phyloP scores from a whole-genome alignment of 495 filamentous ascomycete genomes.

The Echria macrotheca region DNA sequence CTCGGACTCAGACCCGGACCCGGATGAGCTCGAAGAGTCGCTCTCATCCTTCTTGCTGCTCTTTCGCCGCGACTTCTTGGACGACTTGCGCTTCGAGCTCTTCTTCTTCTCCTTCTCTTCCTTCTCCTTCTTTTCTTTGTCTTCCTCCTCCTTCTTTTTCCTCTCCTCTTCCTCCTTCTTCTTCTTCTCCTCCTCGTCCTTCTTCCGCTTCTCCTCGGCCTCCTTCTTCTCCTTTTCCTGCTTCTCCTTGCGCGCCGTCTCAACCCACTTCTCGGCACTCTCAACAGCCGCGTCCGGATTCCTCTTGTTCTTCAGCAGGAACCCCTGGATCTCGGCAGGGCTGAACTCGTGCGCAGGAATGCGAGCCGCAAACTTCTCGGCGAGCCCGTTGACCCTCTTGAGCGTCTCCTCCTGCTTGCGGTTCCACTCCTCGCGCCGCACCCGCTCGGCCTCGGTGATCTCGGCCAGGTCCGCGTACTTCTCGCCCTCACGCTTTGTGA shows the following conservation, averaged over 20 bases:
- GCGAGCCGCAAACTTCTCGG: constrained; percentile 52
- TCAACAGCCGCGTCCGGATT: constrained; percentile 55
- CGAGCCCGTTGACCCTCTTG: constrained; percentile 28
- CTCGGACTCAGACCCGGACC: constrained; percentile 7
- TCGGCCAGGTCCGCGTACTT: neutral
- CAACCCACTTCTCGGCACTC: constrained; percentile 53
- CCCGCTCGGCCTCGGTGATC: constrained; percentile 25
- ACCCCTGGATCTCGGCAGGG: constrained; percentile 76
- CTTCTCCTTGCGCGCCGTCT: constrained; percentile 52
- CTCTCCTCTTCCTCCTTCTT: constrained; percentile 25
- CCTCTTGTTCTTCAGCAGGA: constrained; percentile 62
- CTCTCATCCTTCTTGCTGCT: constrained; percentile 8
- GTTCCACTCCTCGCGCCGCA: constrained; percentile 30
- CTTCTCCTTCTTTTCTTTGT: constrained; percentile 25
- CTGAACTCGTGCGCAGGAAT: constrained; percentile 62
- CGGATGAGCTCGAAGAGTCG: constrained; percentile 10
- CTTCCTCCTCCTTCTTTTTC: constrained; percentile 19
- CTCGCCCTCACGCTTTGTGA: neutral
- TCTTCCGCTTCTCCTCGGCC: constrained; percentile 38
- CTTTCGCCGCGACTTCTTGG: constrained; percentile 11
- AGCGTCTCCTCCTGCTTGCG: constrained; percentile 34
- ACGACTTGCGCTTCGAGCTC: constrained; percentile 10
- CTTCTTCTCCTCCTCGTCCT: constrained; percentile 29
- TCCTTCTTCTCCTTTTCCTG: constrained; percentile 48
- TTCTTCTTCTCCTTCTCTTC: constrained; percentile 18